Evolutionary conservation across 768 basidiomycete species (phyloP), one percentile per base, ranked within the genome.

Genomic region (Podaxis mareebaensis): DNA sequence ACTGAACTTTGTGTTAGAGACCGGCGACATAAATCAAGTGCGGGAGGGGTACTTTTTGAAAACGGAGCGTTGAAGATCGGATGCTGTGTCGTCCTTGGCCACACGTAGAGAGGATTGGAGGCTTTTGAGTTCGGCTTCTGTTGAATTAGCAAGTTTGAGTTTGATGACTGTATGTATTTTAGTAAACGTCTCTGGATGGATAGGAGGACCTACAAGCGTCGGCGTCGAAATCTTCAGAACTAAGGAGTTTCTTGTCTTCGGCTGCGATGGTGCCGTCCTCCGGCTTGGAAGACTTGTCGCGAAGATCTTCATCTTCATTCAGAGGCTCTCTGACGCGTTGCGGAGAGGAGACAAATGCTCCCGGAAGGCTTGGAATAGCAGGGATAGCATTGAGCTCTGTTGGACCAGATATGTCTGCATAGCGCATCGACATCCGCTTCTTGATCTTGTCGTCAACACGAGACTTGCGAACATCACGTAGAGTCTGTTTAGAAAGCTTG

Each of bases 351-450:
- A 65, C 46, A 6, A 69, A 60, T 55, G 67, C 60, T 33, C 64
- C 60, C 65, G 60, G 55, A 44, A 70, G 53, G 56, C 72, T 72
- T 11, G 76, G 77, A 60, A 77, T 69, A 1, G 85, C 75, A 3
- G 92, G 89, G 3, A 87, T 71, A 46, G 72, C 74, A 8, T 74
- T 71, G 12, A 79, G 73, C 54, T 85, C 82, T 2, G 86, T 88
- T 5, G 90, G 91, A n/a, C 83, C 78, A 0, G 90, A 90, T 60
- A 93, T 90, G 67, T 92, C 91, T 42, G 91, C 93, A 84, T 92
- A 97, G 73, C 95, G 88, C 84, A 90, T 92, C 15, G 95, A 95
- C 88, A 97, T 90, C 71, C 96, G 91, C 76, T 94, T 94, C 84
- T 94, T 95, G 76, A 97, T 95, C 79, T 92, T 94, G 83, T 96